Evolutionary conservation across 768 basidiomycete species (phyloP), one percentile per base, ranked within the genome.

Genomic region (Gyrodon lividus): DNA sequence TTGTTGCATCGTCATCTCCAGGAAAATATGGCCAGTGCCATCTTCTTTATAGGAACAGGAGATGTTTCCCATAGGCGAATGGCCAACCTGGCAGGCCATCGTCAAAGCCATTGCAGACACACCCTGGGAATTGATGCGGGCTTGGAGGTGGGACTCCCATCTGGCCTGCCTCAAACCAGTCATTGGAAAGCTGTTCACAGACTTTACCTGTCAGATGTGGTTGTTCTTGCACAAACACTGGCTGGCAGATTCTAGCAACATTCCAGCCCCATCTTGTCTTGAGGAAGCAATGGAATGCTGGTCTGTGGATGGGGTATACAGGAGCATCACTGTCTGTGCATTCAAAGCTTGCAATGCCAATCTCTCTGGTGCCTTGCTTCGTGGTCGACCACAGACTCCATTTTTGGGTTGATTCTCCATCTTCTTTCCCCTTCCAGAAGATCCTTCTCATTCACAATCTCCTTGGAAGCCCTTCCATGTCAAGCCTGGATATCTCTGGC

Each of bases 201-300:
- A 50, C 19, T 59, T 59, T 13, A 59, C 51, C 0, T 44, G 42
- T 22, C 58, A 59, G 2, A 26, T 45, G 9, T 57, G 58, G 58
- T 19, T 59, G 0, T 17, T 46, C 12, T 8, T 59, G 2, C 16
- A 46, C 5, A 23, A 28, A 30, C 0, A 33, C 31, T 50, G 49
- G 51, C 8, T 54, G 8, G 5, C 23, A 24, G 42, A 47, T 20
- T 5, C 23, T 13, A 37, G 31, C 2, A n/a, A 19, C 1, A 23
- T 31, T 26, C 58, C 55, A 2, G 16, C 24, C 2, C 56, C 38
- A 0, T 19, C 37, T 1, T 45, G 13, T 1, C 17, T 57, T 8
- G 8, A 49, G 17, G 43, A 58, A 17, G 56, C 49, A 0, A 57
- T 57, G 28, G 16, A 22, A 24, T 47, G 24, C 10, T 57, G n/a